Evolutionary conservation across 352 stramenopile species (phyloP).

Genomic region (Labyrinthula sp.): DNA sequence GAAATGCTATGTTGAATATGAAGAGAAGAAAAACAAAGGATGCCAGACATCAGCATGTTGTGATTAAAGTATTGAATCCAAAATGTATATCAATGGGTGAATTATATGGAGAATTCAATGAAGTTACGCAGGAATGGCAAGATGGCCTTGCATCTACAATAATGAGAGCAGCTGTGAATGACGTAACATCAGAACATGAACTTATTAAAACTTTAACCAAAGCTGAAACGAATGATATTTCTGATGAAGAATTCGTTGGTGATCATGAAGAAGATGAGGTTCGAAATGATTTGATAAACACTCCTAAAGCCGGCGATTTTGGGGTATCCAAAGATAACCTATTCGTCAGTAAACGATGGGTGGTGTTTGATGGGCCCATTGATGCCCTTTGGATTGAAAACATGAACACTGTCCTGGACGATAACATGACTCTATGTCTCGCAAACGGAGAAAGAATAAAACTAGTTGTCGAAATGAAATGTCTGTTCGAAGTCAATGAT

Average conservation of each 20-base stretch:
- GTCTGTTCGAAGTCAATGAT: slow-evolving; percentile 78
- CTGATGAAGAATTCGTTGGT: too few relatives aligned
- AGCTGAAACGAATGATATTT: slow-evolving; percentile 1
- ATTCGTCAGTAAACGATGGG: slow-evolving; percentile 69
- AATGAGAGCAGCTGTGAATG: slow-evolving; percentile 37
- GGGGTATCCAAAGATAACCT: slow-evolving; percentile 34
- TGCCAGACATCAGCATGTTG: slow-evolving; percentile 28
- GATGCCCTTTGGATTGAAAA: slow-evolving; percentile 84
- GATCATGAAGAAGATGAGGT: too few relatives aligned
- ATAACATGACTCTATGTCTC: slow-evolving; percentile 78
- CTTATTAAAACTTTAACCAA: slow-evolving; percentile 6
- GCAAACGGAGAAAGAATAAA: slow-evolving; percentile 72
- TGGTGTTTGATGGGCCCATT: slow-evolving; percentile 72
- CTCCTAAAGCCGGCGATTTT: slow-evolving; percentile 5
- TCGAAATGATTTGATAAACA: too few relatives aligned
- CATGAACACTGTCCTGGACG: slow-evolving; percentile 79
- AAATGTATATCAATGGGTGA: slow-evolving; percentile 59
- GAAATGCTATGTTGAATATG: slow-evolving; percentile 25
- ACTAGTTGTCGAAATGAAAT: slow-evolving; percentile 61
- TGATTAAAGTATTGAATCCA: slow-evolving; percentile 41
- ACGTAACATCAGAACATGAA: slow-evolving; percentile 2
- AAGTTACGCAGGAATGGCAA: slow-evolving; percentile 45
- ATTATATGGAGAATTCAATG: slow-evolving; percentile 51
- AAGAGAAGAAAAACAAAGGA: background rate
- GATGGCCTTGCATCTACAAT: slow-evolving; percentile 53